Conservation (phyloP, 495 filamentous ascomycete species). For the Oidiodendron maius region DNA sequence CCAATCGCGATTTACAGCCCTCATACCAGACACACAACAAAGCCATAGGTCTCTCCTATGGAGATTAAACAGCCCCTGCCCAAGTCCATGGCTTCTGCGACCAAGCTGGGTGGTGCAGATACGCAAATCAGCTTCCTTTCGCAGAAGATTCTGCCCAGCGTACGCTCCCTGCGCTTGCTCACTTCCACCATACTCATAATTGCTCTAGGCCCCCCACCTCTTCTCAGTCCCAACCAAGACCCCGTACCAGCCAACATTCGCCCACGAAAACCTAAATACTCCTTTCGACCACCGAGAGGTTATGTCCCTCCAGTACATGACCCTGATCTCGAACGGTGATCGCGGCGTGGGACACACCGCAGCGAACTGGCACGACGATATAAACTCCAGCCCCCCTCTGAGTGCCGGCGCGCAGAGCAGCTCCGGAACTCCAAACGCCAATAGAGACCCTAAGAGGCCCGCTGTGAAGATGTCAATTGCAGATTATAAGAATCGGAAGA, state of each 20-base stretch:
- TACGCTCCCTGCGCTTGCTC: slow-evolving; percentile 7
- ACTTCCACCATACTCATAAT: slow-evolving; percentile 2
- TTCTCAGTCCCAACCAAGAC: slow-evolving; percentile 15
- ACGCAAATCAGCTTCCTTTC: slow-evolving; percentile 12
- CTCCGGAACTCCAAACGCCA: slow-evolving; percentile 19
- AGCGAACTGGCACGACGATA: slow-evolving; percentile 22
- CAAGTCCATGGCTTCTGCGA: background rate
- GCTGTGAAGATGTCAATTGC: slow-evolving; percentile 16
- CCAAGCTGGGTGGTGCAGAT: slow-evolving; percentile 6
- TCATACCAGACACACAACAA: slow-evolving; percentile 1
- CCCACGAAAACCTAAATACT: slow-evolving; percentile 15
- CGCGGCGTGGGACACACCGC: slow-evolving; percentile 12
- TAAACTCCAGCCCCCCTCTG: slow-evolving; percentile 8
- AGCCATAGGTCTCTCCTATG: slow-evolving; percentile 14
- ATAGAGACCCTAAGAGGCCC: slow-evolving; percentile 15
- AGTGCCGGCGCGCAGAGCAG: slow-evolving; percentile 14
- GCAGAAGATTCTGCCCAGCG: slow-evolving; percentile 15
- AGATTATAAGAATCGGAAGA: slow-evolving; percentile 22
- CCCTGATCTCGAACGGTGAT: slow-evolving; percentile 17
- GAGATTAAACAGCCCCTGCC: slow-evolving; percentile 15
- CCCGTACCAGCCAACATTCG: slow-evolving; percentile 7
- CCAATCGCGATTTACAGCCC: background rate
- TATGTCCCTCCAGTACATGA: slow-evolving; percentile 23
- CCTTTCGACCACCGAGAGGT: slow-evolving; percentile 21
- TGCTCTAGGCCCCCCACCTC: slow-evolving; percentile 19